Evolutionary conservation across 805 yeast species (phyloP), one percentile per base, ranked within the genome.

Genomic region (Kuraishia capsulata): DNA sequence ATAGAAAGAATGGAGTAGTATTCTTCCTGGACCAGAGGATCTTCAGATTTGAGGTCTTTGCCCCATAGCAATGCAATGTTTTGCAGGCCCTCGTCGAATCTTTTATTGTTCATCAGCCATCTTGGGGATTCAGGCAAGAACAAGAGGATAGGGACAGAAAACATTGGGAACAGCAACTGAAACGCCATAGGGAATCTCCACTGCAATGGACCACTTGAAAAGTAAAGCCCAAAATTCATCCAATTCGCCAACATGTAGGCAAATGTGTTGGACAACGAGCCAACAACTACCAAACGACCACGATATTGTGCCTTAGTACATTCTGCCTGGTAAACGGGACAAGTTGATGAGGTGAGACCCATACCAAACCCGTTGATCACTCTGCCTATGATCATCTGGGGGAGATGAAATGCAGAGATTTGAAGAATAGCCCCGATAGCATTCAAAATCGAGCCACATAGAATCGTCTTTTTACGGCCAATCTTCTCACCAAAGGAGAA

Each of bases 271-370:
- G 59, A 77, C 73, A 41, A 78, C 64, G 47, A 78, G 28, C 48
- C 50, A 8, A 45, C 73, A 24, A 81, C 83, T 40, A 79, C 65
- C 18, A 81, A 73, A 38, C 86, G 86, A 54, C 89, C 69, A 40
- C 81, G 72, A 70, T 79, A 75, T 48, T 73, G 71, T 5, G 88
- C 88, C 28, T 49, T 47, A 18, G 83, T 74, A 18, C 81, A 78
- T 52, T 81, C 82, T 8, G 86, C 79, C 57, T 78, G 80, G 56
- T 80, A 81, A 53, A 81, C 64, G 28, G 92, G 92, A 19, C 79
- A 81, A 38, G 80, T 67, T 32, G 83, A 83, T 13, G 87, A 74
- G 38, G 79, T 62, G 44, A 76, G 71, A 41, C 92, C 92, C 39
- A 81, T 83, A 23, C 81, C 81, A 4, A 79, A 44, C 23, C 94